Base-by-base conservation (phyloP, 805 yeast species). In the Peterozyma xylosa region DNA sequence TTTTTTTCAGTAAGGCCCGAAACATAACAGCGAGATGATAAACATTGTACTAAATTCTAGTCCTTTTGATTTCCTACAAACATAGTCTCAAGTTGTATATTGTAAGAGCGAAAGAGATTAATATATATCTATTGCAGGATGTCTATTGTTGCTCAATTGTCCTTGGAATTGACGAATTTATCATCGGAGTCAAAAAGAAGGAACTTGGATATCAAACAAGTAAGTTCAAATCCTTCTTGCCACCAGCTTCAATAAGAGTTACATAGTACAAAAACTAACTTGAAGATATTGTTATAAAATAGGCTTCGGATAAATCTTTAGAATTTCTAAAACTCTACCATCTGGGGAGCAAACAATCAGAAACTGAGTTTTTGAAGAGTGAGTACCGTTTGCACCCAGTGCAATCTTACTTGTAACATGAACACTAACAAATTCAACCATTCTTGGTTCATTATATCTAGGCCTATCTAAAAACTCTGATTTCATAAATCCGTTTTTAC, bases 111-210 rank as follows among this genome's bases (percentile, higher is more conserved):
- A 21, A 21, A 7, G 4, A 21, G 27, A 21, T 5, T 21, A 21
- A 5, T 21, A 7, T 21, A 21, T 21, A 21, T 21, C 27, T 7
- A 21, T 21, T 21, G 27, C 7, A 21, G 34, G 5, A 32, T 32
- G 34, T 13, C 14, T 32, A 32, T 14, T 5, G 34, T 32, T 11
- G 14, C 67, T 21, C 78, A 68, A 51, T 62, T 87, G 42, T 59
- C 65, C 10, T 50, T 73, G 0, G 96, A 88, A 54, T 66, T 89
- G 49, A 63, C 71, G 10, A 68, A 65, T 29, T 66, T 91, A 43
- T 66, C 80, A 3, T 63, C 82, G 1, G 96, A 88, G 51, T 71
- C 93, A 9, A 82, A 78, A 58, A 69, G 96, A 42, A 71, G 86
- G 50, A 79, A 79, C 53, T 55, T 78, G 0, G 91, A 83, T n/a